phyloP scores from a whole-genome alignment of 1,284 basidiomycete genomes.

The Puccinia sorghi region DNA sequence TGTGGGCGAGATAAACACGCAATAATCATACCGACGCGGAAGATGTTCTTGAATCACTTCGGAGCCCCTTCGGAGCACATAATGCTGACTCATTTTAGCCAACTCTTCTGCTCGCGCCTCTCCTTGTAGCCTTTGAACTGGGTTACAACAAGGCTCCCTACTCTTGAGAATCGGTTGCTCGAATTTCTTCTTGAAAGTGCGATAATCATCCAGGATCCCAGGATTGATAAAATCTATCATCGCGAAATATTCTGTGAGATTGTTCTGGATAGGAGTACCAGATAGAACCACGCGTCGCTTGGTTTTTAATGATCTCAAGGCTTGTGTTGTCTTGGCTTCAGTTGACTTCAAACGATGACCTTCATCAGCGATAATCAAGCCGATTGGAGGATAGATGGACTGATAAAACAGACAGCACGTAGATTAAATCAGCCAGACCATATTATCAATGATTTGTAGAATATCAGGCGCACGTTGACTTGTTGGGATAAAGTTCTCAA shows the following conservation, averaged over 20 bases:
- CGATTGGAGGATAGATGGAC: constrained; percentile 71
- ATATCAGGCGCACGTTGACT: constrained; percentile 23
- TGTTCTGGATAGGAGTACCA: constrained; percentile 90
- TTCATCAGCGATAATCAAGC: constrained; percentile 93
- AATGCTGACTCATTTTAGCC: constrained; percentile 73
- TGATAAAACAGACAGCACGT: constrained; percentile 52
- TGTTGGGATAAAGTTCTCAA: constrained; percentile 34
- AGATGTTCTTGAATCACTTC: constrained; percentile 78
- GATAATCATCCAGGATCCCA: constrained; percentile 67
- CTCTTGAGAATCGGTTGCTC: constrained; percentile 87
- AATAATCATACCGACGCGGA: constrained; percentile 91
- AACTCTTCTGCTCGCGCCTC: constrained; percentile 66
- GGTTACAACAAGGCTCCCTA: constrained; percentile 72
- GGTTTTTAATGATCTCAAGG: constrained; percentile 66
- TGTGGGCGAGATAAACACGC: constrained; percentile 84
- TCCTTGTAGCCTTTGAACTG: constrained; percentile 73
- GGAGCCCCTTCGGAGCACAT: constrained; percentile 82
- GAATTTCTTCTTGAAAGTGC: constrained; percentile 65
- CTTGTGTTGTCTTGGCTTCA: constrained; percentile 83
- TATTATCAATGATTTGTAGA: not conserved
- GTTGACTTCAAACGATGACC: constrained; percentile 93
- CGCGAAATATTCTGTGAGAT: constrained; percentile 89
- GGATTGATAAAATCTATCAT: constrained; percentile 98
- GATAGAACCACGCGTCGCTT: constrained; percentile 69
- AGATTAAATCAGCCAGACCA: not conserved